These are phyloP conservation scores for Tricholoma flavovirens DNA, from an alignment of 768 basidiomycete genomes.

Conservation along the genomic window DNA sequence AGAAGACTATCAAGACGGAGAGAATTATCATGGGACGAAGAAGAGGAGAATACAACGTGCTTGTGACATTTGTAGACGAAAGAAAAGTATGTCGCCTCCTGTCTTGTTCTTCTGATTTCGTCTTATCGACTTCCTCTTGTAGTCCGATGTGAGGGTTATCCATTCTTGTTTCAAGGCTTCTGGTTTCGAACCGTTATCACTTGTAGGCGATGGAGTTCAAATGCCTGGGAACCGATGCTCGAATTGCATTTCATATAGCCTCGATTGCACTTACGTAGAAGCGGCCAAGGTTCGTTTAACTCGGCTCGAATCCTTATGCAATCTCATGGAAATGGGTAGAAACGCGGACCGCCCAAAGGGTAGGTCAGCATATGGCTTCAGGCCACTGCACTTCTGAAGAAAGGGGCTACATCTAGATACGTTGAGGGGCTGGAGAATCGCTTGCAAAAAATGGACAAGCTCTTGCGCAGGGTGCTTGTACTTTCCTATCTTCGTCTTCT, in stretches of 20 bases:
- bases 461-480: constrained; percentile 37
- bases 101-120: constrained; percentile 3
- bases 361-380: constrained; percentile 18
- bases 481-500: neutral
- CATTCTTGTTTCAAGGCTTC: neutral
- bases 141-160: constrained; percentile 56
- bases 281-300: constrained; percentile 52
- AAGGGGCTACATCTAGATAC: constrained; percentile 29
- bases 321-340: constrained; percentile 21
- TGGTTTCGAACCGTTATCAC: neutral
- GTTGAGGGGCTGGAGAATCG: constrained; percentile 59
- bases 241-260: constrained; percentile 59
- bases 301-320: neutral
- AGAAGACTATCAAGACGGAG: constrained; percentile 51
- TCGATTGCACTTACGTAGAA: constrained; percentile 66
- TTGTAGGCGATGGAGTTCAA: constrained; percentile 62
- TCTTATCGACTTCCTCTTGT: neutral
- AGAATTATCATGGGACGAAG: constrained; percentile 40
- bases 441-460: constrained; percentile 55
- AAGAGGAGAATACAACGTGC: constrained; percentile 72
- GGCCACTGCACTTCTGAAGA: neutral
- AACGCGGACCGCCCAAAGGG: constrained; percentile 62
- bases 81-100: constrained; percentile 58
- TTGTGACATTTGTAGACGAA: constrained; percentile 77
- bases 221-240: constrained; percentile 63